Percentiles rank a stretch among this genome's conserved stretches.
Evolutionary conservation across 768 basidiomycete genomes (phyloP).

Genomic region (Pleurotus citrinopileatus): DNA sequence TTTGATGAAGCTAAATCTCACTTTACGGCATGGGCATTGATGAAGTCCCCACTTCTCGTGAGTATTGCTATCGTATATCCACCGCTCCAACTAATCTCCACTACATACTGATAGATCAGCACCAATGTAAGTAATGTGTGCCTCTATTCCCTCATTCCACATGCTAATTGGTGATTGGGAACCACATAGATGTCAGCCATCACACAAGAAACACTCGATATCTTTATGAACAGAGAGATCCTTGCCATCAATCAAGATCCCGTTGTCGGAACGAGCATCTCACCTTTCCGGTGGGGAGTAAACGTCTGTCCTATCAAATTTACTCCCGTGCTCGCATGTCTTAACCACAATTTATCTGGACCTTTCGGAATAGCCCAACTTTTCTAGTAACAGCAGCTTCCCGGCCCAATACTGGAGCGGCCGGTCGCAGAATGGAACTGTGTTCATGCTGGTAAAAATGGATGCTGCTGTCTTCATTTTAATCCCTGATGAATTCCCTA

Average conservation of each 20-base stretch:
- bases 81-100: neutral
- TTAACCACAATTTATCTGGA: neutral
- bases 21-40: constrained; percentile 70
- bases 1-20: constrained; percentile 67
- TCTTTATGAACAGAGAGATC: constrained; percentile 62
- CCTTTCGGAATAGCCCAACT: constrained; percentile 28
- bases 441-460: constrained; percentile 66
- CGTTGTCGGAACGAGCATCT: constrained; percentile 55
- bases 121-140: constrained; percentile 45
- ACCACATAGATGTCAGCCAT: constrained; percentile 54
- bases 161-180: no score
- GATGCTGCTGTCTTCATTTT: neutral
- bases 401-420: constrained; percentile 71
- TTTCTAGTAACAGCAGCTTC: constrained; percentile 38
- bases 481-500: constrained; percentile 17
- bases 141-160: neutral
- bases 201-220: constrained; percentile 46
- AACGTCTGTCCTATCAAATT: constrained; percentile 46
- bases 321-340: no score
- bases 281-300: constrained; percentile 68
- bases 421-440: constrained; percentile 52
- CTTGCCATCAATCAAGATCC: constrained; percentile 70
- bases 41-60: constrained; percentile 60
- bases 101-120: constrained; percentile 49
- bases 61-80: constrained; percentile 8